phyloP scores from a whole-genome alignment of 2,329 filamentous ascomycete genomes.

The Didymella pomorum region DNA sequence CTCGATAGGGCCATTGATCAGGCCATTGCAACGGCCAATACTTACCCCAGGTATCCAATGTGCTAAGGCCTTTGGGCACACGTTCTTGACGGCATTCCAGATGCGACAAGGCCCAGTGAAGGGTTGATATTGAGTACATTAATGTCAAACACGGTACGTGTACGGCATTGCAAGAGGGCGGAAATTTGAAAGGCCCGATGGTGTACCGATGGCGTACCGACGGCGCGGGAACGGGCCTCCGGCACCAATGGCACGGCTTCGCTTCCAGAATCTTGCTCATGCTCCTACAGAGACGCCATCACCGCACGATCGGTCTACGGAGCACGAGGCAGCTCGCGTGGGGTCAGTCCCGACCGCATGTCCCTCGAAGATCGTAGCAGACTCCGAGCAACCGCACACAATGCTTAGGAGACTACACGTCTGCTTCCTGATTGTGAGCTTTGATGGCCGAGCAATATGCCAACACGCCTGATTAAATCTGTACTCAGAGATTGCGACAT shows the following conservation, averaged over 20 bases:
- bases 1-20: background rate
- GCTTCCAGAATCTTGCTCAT: background rate
- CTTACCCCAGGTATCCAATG: background rate
- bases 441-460: background rate
- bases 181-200: constrained; percentile 1
- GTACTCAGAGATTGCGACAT: too few relatives aligned
- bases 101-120: background rate
- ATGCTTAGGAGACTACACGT: background rate
- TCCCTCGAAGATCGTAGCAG: background rate
- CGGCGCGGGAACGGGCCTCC: background rate
- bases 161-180: background rate
- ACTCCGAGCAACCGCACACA: too few relatives aligned
- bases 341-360: background rate
- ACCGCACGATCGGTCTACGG: background rate
- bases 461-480: background rate
- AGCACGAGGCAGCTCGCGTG: background rate
- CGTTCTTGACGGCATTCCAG: background rate
- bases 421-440: background rate
- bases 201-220: constrained; percentile 5
- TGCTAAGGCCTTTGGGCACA: background rate
- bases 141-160: background rate
- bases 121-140: background rate
- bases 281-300: background rate
- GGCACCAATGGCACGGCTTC: constrained; percentile 1
- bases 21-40: background rate